Base-by-base conservation (phyloP, 129 eudicot species). In the Flaveria brownii region DNA sequence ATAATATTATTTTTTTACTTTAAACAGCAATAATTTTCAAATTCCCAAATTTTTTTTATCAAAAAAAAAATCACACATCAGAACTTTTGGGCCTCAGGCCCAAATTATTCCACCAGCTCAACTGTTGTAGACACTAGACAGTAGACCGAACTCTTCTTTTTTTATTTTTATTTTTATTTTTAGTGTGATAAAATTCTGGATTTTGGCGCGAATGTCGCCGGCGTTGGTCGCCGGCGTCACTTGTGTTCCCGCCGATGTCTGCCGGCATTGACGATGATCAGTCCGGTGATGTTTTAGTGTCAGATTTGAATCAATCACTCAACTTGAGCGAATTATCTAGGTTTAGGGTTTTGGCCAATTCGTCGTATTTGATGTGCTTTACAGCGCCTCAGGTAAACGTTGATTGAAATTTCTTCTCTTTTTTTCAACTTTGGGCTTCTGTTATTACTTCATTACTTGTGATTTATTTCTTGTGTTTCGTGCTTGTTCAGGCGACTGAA, bases 331-430 rank as follows among this genome's bases (percentile, higher is more conserved):
- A 87, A 60, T 45, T 59, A 23, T 56, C 96, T 62, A 78, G 87
- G 84, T 81, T 83, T 85, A 85, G 87, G 85, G 85, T 91, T 87
- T 83, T 87, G 80, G 13, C 1, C 2, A 45, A 6, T 45, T 89
- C 90, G 6, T 87, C 89, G 22, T 87, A 91, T 6, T 77, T 87
- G 68, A 87, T 89, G 97, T 81, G 96, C 80, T 89, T 89, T 80
- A 80, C 90, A 2, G 80, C 92, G 0, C 88, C 92, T 16, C 91
- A 83, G 89, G 96, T 89, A 49, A 61, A 62, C 47, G 11, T 10
- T 10, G 5, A 30, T 39, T 30, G 12, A 20, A 13, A 8, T 45
- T 9, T 45, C 8, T 9, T 47, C 9, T 10, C 10, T 16, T 18
- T 17, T 18, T 17, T 14, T 6, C 33, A 20, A 9, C 36, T 47